Evolutionary conservation across 177 flowering plant genomes (phyloP), one percentile per base, ranked within the genome.

Genomic region (Tripterygium wilfordii): DNA sequence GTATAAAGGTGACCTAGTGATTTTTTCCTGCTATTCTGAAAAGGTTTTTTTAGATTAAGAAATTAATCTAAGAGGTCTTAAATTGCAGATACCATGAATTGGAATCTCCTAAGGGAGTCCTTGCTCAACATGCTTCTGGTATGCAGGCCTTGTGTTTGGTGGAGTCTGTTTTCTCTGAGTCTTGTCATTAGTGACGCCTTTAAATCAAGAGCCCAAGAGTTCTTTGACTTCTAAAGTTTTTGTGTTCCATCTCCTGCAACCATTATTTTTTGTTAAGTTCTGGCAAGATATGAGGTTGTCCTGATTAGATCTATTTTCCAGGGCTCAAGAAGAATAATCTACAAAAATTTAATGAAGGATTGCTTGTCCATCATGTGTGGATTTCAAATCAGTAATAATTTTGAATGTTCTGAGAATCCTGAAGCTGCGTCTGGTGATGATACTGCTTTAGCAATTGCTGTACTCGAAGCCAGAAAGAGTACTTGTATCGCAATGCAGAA

Each of bases 71-170:
- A n/a, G n/a, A n/a, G n/a, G n/a, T n/a, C n/a, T 38, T 67, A 19
- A 37, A 27, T 50, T 67, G 49, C 92, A 91, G 98, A 72, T 56
- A 85, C 74, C 44, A 29, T 24, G 68, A 50, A 78, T 48, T 91
- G 98, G 96, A 48, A 38, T 23, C 45, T 71, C 52, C 43, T 81
- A 26, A 77, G 70, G 63, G 90, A 80, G 40, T 83, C 92, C 36
- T 42, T 70, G 45, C 82, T 91, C 43, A 79, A 69, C 62, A 59
- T 53, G 64, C 75, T 91, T 70, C 69, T 91, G 95, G 98, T 91
- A 71, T 36, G 58, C 24, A 40, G 26, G 26, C 37, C 45, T 51
- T 32, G 36, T n/a, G n/a, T n/a, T n/a, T n/a, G n/a, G n/a, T n/a
- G n/a, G n/a, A n/a, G n/a, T n/a, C n/a, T n/a, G n/a, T n/a, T 31